These are phyloP conservation scores for Clitoria ternatea DNA, from an alignment of 306 rosid genomes.

Conservation along the genomic window DNA sequence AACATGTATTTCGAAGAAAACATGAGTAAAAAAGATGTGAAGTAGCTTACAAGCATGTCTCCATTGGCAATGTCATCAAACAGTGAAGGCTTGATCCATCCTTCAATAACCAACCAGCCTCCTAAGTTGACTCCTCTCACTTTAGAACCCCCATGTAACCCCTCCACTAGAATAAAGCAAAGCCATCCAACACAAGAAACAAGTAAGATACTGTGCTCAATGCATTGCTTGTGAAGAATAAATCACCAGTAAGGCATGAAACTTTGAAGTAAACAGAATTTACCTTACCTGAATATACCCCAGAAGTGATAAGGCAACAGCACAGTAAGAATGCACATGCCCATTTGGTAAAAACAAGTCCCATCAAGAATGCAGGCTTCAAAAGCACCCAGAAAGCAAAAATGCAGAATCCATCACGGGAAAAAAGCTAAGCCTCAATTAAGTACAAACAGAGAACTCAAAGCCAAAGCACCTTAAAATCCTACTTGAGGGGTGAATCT, in stretches of 20 bases:
- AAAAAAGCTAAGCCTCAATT: slow-evolving; percentile 18
- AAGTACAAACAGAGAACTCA: slow-evolving; percentile 29
- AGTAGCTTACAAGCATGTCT: slow-evolving; percentile 80
- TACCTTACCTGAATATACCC: slow-evolving; percentile 68
- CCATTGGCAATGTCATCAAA: slow-evolving; percentile 92
- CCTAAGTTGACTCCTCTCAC: slow-evolving; percentile 93
- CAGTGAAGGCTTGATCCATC: slow-evolving; percentile 95
- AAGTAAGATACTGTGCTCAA: neutral
- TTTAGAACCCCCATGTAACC: slow-evolving; percentile 56
- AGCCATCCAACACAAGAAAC: slow-evolving; percentile 14
- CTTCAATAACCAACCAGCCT: slow-evolving; percentile 93
- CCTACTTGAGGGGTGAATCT: slow-evolving; percentile 27
- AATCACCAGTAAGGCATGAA: slow-evolving; percentile 14
- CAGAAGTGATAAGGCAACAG: slow-evolving; percentile 48
- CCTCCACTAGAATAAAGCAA: slow-evolving; percentile 53
- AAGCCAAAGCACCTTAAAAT: slow-evolving; percentile 31
- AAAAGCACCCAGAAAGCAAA: slow-evolving; percentile 36
- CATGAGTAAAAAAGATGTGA: slow-evolving; percentile 4
- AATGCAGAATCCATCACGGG: slow-evolving; percentile 39
- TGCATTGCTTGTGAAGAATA: neutral
- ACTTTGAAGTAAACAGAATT: slow-evolving; percentile 14
- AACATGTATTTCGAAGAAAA: neutral
- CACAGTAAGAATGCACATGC: slow-evolving; percentile 48
- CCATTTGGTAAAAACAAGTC: slow-evolving; percentile 61
- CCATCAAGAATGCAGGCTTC: slow-evolving; percentile 63